Evolutionary conservation across 176 grass and related monocot species (phyloP).

Genomic region (Triticum aestivum): DNA sequence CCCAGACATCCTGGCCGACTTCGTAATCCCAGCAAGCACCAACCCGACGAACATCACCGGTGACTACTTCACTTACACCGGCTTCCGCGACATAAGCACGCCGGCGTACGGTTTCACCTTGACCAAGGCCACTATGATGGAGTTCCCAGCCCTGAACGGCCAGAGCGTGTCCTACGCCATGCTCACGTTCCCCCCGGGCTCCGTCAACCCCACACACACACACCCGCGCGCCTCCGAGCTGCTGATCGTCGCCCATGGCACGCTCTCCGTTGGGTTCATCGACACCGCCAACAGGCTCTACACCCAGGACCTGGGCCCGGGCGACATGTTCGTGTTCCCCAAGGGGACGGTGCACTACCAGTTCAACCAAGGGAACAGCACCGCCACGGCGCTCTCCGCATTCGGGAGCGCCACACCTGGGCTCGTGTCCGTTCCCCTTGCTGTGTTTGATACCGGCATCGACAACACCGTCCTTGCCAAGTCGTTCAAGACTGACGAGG

Average conservation of each 20-base stretch:
- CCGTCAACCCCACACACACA: not conserved
- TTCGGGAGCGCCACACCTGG: conserved; percentile 14
- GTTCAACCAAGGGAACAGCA: not conserved
- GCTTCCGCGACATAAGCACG: not conserved
- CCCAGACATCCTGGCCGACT: conserved; percentile 35
- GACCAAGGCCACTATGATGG: not conserved
- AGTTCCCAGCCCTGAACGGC: not conserved
- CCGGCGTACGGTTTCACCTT: conserved; percentile 7
- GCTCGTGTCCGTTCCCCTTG: not conserved
- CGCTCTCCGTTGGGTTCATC: not conserved
- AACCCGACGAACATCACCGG: not conserved
- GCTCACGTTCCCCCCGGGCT: not conserved
- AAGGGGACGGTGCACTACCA: not conserved
- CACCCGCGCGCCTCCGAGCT: not conserved
- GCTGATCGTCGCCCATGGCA: not conserved
- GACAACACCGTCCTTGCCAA: conserved; percentile 13
- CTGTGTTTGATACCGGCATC: conserved; percentile 16
- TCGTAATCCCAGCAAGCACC: not conserved
- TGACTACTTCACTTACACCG: conserved; percentile 17
- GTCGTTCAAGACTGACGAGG: not conserved
- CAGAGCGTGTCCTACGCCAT: not conserved
- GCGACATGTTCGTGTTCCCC: not conserved
- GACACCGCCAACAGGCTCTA: not conserved
- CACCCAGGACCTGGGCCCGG: not conserved
- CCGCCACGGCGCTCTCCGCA: conserved; percentile 8